A percentile compares a stretch with the other conserved stretches of the same genome.
phyloP scores from a whole-genome alignment of 805 yeast genomes.

The Pichia nakasei region DNA sequence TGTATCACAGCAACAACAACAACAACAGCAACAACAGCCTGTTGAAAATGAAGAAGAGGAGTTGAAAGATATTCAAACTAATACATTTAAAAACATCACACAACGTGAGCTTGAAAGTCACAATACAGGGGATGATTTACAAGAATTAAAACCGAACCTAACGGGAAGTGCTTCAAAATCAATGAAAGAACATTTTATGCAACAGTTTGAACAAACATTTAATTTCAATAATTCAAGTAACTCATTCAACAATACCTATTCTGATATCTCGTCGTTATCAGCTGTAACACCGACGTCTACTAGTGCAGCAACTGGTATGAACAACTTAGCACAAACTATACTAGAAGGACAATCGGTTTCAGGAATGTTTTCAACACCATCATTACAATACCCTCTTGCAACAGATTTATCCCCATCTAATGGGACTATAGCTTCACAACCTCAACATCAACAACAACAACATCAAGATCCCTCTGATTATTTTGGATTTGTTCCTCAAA shows the following conservation, averaged over 20 bases:
- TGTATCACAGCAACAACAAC: not conserved
- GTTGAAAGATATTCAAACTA: constrained; percentile 29
- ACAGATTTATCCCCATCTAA: not conserved
- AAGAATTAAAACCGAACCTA: constrained; percentile 39
- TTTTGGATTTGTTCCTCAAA: constrained; percentile 3
- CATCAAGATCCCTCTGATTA: not conserved
- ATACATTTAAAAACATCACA: constrained; percentile 12
- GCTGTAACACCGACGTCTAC: not conserved
- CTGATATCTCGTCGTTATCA: constrained; percentile 9
- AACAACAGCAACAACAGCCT: constrained; percentile 14
- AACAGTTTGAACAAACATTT: constrained; percentile 15
- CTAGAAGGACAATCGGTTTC: not conserved
- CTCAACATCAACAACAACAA: constrained; percentile 2
- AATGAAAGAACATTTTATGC: constrained; percentile 22
- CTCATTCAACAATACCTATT: not conserved
- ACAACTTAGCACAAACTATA: not conserved
- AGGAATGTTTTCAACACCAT: not conserved
- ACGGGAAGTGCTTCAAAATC: constrained; percentile 52
- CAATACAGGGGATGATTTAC: constrained; percentile 8
- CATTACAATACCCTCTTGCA: constrained; percentile 2
- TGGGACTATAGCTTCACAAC: constrained; percentile 4
- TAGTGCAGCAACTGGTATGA: not conserved
- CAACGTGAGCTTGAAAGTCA: constrained; percentile 5
- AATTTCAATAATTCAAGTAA: constrained; percentile 3
- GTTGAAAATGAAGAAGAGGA: constrained; percentile 60